Evolutionary conservation across 768 basidiomycete species (phyloP).

Genomic region (Tricholoma sp.): DNA sequence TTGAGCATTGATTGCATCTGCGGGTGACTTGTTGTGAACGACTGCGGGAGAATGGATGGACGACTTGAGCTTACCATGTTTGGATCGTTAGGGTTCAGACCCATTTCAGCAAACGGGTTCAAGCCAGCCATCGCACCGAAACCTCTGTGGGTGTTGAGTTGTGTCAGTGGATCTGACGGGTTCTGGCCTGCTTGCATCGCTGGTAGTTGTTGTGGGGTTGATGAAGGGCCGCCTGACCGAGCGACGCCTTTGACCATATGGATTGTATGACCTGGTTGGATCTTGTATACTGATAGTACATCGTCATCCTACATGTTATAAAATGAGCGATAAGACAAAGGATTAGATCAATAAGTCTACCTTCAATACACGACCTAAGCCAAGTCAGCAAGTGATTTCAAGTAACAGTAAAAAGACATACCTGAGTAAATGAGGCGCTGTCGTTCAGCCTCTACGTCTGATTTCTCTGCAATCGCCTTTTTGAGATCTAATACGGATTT

Average conservation of each 20-base stretch:
- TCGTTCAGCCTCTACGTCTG: background rate
- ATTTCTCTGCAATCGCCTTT: background rate
- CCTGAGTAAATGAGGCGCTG: background rate
- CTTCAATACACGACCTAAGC: conserved; percentile 69
- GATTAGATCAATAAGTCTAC: conserved; percentile 25
- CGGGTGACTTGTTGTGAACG: too few species aligned
- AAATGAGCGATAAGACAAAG: background rate
- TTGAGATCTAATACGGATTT: background rate
- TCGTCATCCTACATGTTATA: conserved; percentile 31
- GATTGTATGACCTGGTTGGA: conserved; percentile 81
- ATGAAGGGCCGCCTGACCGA: conserved; percentile 38
- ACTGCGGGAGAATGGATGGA: background rate
- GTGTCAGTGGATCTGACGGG: conserved; percentile 79
- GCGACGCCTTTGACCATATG: conserved; percentile 91
- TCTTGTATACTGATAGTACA: conserved; percentile 78
- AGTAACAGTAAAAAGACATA: background rate
- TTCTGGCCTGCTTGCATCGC: conserved; percentile 92
- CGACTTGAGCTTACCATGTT: conserved; percentile 82
- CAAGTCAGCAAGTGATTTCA: background rate
- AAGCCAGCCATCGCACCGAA: conserved; percentile 79
- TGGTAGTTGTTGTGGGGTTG: conserved; percentile 60
- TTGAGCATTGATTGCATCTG: conserved; percentile 85
- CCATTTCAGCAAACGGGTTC: conserved; percentile 92
- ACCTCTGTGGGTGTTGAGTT: conserved; percentile 71
- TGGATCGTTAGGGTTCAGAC: conserved; percentile 87